These are phyloP conservation scores for Xylaria sp. DNA, from an alignment of 2,329 filamentous ascomycete species.

Conservation along the genomic window DNA sequence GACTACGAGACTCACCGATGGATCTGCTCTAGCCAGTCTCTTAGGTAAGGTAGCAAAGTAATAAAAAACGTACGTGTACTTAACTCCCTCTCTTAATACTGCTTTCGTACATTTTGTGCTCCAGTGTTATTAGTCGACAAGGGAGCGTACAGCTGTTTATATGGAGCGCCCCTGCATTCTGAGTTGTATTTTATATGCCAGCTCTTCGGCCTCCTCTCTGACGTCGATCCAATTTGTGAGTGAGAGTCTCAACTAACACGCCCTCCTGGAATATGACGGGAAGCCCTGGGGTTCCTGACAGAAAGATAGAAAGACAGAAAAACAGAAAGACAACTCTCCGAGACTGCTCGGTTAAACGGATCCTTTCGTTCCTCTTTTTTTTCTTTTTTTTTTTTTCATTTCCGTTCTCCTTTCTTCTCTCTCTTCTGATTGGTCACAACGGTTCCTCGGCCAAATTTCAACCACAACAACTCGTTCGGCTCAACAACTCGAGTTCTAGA, in stretches of 20 bases:
- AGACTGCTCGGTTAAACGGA: neutral
- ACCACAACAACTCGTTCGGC: neutral
- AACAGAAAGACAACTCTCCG: neutral
- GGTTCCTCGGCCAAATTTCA: neutral
- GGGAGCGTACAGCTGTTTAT: neutral
- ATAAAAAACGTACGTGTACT: neutral
- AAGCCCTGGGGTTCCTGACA: neutral
- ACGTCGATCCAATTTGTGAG: neutral
- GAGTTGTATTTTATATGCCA: neutral
- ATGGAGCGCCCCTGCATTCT: neutral
- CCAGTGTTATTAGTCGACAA: neutral
- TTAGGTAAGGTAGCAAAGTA: neutral
- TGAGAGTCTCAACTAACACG: neutral
- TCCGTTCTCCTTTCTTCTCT: neutral
- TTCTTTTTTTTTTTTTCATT: neutral
- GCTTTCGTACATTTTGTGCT: neutral
- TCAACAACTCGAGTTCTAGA: neutral
- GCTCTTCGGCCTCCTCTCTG: neutral
- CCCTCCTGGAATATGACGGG: neutral
- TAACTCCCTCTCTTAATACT: neutral
- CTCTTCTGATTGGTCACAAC: neutral
- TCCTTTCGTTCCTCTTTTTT: neutral
- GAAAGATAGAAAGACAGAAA: neutral
- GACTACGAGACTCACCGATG: neutral
- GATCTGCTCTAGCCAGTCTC: neutral